Percentiles rank a stretch among this genome's conserved stretches.
These are phyloP conservation scores for Suillus subluteus DNA, from an alignment of 768 basidiomycete species.

Conservation along the genomic window DNA sequence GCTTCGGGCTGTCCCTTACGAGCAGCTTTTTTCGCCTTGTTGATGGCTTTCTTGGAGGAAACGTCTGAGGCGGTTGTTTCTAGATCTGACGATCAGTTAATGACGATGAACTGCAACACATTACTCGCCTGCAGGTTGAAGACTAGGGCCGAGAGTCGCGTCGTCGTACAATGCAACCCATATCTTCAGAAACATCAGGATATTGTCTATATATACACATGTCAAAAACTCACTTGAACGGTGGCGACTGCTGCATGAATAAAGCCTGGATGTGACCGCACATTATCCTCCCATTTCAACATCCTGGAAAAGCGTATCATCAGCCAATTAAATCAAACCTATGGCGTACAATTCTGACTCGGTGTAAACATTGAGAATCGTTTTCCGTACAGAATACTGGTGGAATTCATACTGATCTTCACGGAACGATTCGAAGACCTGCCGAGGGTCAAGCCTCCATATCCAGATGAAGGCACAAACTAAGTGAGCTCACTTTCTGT, in stretches of 20 bases:
- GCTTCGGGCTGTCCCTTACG: constrained; percentile 57
- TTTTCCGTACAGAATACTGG: constrained; percentile 88
- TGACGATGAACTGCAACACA: background rate
- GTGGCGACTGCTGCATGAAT: constrained; percentile 72
- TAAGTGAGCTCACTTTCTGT: constrained; percentile 55
- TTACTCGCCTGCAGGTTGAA: constrained; percentile 41
- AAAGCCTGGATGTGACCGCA: constrained; percentile 80
- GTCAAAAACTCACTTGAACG: constrained; percentile 52
- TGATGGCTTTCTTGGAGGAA: constrained; percentile 78
- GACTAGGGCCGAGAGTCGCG: constrained; percentile 55
- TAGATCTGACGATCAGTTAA: constrained; percentile 3
- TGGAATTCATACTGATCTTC: constrained; percentile 99
- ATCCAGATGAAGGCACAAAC: constrained; percentile 7
- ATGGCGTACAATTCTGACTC: constrained; percentile 54
- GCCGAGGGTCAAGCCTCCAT: constrained; percentile 14
- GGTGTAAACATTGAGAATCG: constrained; percentile 83
- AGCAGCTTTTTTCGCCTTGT: constrained; percentile 84
- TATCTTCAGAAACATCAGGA: constrained; percentile 51
- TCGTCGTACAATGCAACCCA: constrained; percentile 74
- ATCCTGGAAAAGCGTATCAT: constrained; percentile 49
- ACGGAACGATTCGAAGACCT: constrained; percentile 86
- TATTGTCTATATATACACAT: constrained; percentile 12
- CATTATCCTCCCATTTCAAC: constrained; percentile 77
- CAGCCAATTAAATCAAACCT: constrained; percentile 14
- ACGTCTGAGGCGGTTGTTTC: background rate